Evolutionary conservation across 2,329 filamentous ascomycete species (phyloP).

Genomic region (Cladosporium halotolerans): DNA sequence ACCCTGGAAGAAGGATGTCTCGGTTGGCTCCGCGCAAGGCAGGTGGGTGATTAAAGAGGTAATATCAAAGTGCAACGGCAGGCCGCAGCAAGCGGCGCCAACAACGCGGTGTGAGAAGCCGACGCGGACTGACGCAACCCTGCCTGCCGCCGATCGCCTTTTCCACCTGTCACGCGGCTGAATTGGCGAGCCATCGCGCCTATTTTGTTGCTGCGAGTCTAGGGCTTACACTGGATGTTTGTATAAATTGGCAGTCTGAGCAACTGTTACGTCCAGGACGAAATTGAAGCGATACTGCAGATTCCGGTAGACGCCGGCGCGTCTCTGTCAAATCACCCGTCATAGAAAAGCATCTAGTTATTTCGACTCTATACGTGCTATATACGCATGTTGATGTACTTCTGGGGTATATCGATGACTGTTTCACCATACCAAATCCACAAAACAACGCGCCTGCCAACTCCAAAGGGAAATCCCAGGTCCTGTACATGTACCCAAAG

Average conservation of each 20-base stretch:
- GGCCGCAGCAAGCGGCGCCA: neutral
- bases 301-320: too few relatives aligned
- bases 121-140: neutral
- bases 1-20: neutral
- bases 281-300: too few relatives aligned
- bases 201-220: too few relatives aligned
- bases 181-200: too few relatives aligned
- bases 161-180: too few relatives aligned
- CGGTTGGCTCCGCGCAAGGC: neutral
- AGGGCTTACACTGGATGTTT: too few relatives aligned
- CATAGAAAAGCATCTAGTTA: too few relatives aligned
- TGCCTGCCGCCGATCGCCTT: neutral
- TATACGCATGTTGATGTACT: neutral
- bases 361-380: too few relatives aligned
- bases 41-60: neutral
- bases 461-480: too few relatives aligned
- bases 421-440: slow-evolving; percentile 1
- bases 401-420: slow-evolving; percentile 10
- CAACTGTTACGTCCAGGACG: too few relatives aligned
- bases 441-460: neutral
- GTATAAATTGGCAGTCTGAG: too few relatives aligned
- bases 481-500: neutral
- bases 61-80: neutral
- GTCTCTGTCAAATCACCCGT: too few relatives aligned
- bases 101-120: neutral